Evolutionary conservation across 495 filamentous ascomycete species (phyloP).

Genomic region (Acidiella bohemica): DNA sequence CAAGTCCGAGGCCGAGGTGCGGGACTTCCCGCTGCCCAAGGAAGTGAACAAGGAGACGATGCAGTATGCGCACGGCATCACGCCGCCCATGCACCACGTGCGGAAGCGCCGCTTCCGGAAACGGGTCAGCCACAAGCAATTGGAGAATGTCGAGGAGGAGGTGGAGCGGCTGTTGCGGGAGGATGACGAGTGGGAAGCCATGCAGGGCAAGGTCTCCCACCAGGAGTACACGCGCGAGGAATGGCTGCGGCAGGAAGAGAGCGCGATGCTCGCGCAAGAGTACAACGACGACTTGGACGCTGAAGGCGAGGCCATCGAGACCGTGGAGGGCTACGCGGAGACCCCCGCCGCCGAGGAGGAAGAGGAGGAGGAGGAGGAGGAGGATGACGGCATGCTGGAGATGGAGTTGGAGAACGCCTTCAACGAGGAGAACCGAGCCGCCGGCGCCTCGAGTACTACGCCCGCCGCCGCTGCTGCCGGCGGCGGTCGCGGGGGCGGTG

Average conservation of each 20-base stretch:
- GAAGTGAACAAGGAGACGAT: slow-evolving; percentile 48
- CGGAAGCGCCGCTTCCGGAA: slow-evolving; percentile 76
- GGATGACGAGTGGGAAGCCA: slow-evolving; percentile 44
- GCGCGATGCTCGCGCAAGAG: slow-evolving; percentile 35
- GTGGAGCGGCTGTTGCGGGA: slow-evolving; percentile 62
- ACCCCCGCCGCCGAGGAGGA: slow-evolving; percentile 1
- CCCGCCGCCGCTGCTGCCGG: no score
- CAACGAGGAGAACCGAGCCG: slow-evolving; percentile 19
- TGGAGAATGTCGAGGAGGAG: slow-evolving; percentile 73
- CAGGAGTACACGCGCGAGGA: slow-evolving; percentile 30
- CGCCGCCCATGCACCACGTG: slow-evolving; percentile 78
- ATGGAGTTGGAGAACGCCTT: slow-evolving; percentile 15
- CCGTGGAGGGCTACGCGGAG: slow-evolving; percentile 5
- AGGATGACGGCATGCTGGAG: slow-evolving; percentile 15
- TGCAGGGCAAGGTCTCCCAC: slow-evolving; percentile 27
- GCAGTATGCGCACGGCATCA: slow-evolving; percentile 84
- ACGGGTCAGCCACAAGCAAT: slow-evolving; percentile 65
- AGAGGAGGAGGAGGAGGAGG: slow-evolving; percentile 7
- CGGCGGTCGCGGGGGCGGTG: no score
- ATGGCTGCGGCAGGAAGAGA: slow-evolving; percentile 19
- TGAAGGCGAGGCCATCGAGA: slow-evolving; percentile 34
- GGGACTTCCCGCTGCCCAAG: slow-evolving; percentile 48
- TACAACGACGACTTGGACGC: slow-evolving; percentile 45
- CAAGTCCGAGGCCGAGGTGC: slow-evolving; percentile 56
- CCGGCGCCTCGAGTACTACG: no score